phyloP scores from a whole-genome alignment of 164 flowering plant genomes.

The Chimonanthus salicifolius region DNA sequence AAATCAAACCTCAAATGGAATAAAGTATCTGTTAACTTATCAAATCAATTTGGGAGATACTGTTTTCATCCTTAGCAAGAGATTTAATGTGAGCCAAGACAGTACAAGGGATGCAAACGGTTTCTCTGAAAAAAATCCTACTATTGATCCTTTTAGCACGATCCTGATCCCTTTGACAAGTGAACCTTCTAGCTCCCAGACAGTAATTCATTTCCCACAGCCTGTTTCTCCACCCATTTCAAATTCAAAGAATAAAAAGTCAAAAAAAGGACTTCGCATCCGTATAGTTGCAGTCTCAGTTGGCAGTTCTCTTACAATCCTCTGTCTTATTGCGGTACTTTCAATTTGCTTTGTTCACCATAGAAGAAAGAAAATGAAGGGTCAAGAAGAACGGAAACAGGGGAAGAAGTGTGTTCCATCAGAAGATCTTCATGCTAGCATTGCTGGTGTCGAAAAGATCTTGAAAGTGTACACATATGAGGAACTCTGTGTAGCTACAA shows the following conservation, averaged over 20 bases:
- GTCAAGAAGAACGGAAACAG: neutral
- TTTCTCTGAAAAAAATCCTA: slow-evolving; percentile 12
- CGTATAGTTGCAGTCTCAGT: slow-evolving; percentile 45
- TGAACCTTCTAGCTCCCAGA: slow-evolving; percentile 25
- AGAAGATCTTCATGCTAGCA: slow-evolving; percentile 17
- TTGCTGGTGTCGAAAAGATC: slow-evolving; percentile 27
- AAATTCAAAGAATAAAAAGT: slow-evolving; percentile 2
- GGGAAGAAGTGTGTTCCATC: slow-evolving; percentile 9
- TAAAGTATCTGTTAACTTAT: slow-evolving; percentile 43
- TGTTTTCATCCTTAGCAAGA: slow-evolving; percentile 22
- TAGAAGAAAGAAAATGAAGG: slow-evolving; percentile 8
- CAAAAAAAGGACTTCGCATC: slow-evolving; percentile 31
- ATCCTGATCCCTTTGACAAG: slow-evolving; percentile 45
- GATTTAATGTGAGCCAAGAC: slow-evolving; percentile 27
- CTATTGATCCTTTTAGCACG: slow-evolving; percentile 40
- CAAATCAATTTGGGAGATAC: slow-evolving; percentile 28
- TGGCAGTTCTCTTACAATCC: slow-evolving; percentile 21
- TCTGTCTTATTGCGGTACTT: slow-evolving; percentile 7
- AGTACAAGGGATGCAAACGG: slow-evolving; percentile 40
- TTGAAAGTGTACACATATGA: slow-evolving; percentile 30
- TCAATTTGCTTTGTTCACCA: slow-evolving; percentile 10
- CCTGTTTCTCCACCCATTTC: slow-evolving; percentile 11
- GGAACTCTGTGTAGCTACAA: slow-evolving; percentile 43
- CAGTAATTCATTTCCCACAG: slow-evolving; percentile 21
- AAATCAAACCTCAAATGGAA: slow-evolving; percentile 36